phyloP scores from a whole-genome alignment of 2,329 filamentous ascomycete genomes.

The Colletotrichum somersetense region DNA sequence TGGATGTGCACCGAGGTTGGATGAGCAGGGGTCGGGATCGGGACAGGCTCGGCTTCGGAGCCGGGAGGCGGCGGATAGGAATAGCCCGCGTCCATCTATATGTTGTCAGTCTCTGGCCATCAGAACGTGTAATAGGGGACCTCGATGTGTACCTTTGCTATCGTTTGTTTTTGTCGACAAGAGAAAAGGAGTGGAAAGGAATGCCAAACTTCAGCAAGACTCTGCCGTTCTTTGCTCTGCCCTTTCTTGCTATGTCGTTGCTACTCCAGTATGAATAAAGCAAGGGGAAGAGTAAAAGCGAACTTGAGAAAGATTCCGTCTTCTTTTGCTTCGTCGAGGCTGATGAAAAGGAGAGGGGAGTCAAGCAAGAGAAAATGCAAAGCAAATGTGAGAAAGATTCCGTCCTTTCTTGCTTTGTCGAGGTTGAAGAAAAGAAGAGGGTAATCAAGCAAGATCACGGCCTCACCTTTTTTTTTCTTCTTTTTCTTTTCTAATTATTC shows the following conservation, averaged over 20 bases:
- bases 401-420: not conserved
- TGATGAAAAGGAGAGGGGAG: not conserved
- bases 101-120: not conserved
- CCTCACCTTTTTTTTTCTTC: not conserved
- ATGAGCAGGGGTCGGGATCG: not conserved
- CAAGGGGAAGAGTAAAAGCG: not conserved
- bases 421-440: not conserved
- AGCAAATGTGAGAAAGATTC: not conserved
- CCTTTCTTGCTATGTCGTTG: too few relatives aligned
- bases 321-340: not conserved
- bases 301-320: not conserved
- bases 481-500: too few relatives aligned
- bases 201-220: too few relatives aligned
- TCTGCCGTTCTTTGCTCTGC: too few relatives aligned
- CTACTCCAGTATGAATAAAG: too few relatives aligned
- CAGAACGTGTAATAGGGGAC: not conserved
- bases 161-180: not conserved
- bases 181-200: not conserved
- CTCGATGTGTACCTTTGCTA: not conserved
- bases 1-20: not conserved
- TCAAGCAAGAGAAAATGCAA: not conserved
- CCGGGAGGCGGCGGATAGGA: not conserved
- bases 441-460: not conserved
- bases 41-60: not conserved
- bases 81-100: not conserved